Conservation (phyloP, 2,329 filamentous ascomycete genomes). For the Exophiala calicioides region DNA sequence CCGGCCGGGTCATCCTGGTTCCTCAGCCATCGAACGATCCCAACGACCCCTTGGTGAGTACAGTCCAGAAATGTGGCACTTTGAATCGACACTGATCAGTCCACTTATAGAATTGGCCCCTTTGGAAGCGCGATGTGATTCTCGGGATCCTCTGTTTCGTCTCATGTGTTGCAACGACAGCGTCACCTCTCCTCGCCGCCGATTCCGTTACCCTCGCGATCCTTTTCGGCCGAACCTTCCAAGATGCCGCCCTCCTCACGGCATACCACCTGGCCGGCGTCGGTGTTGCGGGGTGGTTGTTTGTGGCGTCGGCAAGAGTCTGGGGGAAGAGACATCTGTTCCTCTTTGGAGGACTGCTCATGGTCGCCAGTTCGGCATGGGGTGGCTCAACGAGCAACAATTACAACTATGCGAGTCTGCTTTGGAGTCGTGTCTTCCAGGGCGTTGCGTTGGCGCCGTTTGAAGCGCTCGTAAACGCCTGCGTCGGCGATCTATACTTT, state of each 20-base stretch:
- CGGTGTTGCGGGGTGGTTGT: constrained; percentile 77
- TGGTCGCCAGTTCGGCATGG: constrained; percentile 76
- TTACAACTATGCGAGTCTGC: constrained; percentile 68
- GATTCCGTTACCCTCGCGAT: constrained; percentile 78
- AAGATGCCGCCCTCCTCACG: constrained; percentile 77
- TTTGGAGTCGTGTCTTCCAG: constrained; percentile 80
- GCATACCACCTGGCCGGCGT: constrained; percentile 86
- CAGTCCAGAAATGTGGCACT: constrained; percentile 2
- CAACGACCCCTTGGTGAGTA: constrained; percentile 76
- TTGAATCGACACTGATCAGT: constrained; percentile 20
- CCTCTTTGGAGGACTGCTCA: constrained; percentile 70
- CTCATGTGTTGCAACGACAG: constrained; percentile 78
- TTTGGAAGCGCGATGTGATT: constrained; percentile 82
- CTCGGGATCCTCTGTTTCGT: constrained; percentile 75
- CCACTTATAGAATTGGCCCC: constrained; percentile 75
- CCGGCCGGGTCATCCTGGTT: constrained; percentile 75
- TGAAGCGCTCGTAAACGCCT: constrained; percentile 84
- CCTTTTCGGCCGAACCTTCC: constrained; percentile 66
- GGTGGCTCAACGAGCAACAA: constrained; percentile 63
- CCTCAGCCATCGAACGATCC: constrained; percentile 90
- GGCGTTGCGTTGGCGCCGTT: constrained; percentile 85
- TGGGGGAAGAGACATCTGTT: constrained; percentile 94
- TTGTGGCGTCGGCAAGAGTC: constrained; percentile 82
- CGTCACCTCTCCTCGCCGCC: constrained; percentile 83
- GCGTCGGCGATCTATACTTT: constrained; percentile 85